Base-by-base conservation (phyloP, 176 grass and related monocot species). In the Zoysia japonica region DNA sequence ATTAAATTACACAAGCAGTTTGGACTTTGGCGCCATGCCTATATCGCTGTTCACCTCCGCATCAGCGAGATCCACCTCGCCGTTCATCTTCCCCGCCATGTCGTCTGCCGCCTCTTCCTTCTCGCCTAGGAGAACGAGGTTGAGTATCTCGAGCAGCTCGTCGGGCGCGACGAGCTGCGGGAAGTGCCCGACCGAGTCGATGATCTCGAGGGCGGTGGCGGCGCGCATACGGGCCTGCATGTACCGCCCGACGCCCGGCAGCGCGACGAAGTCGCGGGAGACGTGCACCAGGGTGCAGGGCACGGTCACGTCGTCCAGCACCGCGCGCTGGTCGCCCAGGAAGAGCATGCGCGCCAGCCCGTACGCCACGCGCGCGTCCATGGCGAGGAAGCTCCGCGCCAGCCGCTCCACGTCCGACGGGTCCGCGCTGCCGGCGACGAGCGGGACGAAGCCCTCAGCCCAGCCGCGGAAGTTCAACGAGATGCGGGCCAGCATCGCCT, bases 141-240 rank as follows among this genome's bases (percentile, higher is more conserved):
- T 72, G 56, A 97, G 83, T 62, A 91, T 68, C 47, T 84, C 8
- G 60, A 93, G 66, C 56, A 97, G 57, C 82, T 78, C 71, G 11
- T 79, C 55, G 3, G 77, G 78, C 14, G 85, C 80, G 45, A 82
- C 74, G 76, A 97, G 89, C 80, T 88, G 87, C 15, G 94, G 91
- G 81, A 93, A 93, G 77, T 97, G 91, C 0, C 94, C 94, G 12
- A 82, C 68, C 1, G 78, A 73, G 7, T 90, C 82, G 66, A 93
- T 82, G 70, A 74, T 91, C 72, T 84, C 85, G 72, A 93, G 1
- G 54, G 36, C 1, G 20, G 80, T 83, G 51, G 71, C 80, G 51
- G 70, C 70, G 35, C 0, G 37, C 62, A 97, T 82, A 75, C 78
- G 87, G 47, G 69, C 80, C 47, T 82, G 70, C 85, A 97, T 93